Base-by-base conservation (phyloP, 768 basidiomycete genomes). In the Tremella fuciformis region DNA sequence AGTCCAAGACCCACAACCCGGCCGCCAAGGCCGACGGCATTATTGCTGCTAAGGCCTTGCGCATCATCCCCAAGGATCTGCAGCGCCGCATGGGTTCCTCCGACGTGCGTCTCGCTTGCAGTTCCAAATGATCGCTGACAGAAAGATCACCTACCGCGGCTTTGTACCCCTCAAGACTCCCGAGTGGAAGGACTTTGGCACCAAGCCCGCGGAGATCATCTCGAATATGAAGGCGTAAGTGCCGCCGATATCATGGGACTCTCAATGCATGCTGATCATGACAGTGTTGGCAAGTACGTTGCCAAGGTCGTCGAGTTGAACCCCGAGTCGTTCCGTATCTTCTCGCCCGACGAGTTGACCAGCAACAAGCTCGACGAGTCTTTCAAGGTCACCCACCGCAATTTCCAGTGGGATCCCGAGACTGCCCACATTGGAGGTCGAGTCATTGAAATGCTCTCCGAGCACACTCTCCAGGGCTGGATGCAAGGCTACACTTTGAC, bases 401-500 rank as follows among this genome's bases (percentile, higher is more conserved):
- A 89, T 78, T 86, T 91, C 76, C 89, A 93, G 77, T 91, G 89
- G 89, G 91, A 94, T 69, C 79, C 79, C 0, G 71, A 84, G 86
- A 63, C 78, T 34, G 84, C 79, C 9, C 80, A 85, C 61, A 74
- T 72, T 39, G 88, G 88, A 40, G 91, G 91, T 0, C 85, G 90
- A 8, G 84, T 93, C 46, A 81, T 91, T 59, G 91, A 94, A 77
- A 91, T 92, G 56, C 84, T 93, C 13, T 72, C 70, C 2, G 75
- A 72, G 59, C 69, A 69, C 56, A 68, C 71, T 22, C 53, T 71
- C 1, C 65, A 73, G 58, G 67, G 69, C 7, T 91, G 91, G 86
- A 80, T 93, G 13, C 89, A 96, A 76, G 91, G 91, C 1, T 93
- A 93, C 77, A 91, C 89, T 6, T 83, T 96, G 47, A 93, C 91